Evolutionary conservation across 306 rosid genomes (phyloP), one percentile per base, ranked within the genome.

Genomic region (Alnus glutinosa): DNA sequence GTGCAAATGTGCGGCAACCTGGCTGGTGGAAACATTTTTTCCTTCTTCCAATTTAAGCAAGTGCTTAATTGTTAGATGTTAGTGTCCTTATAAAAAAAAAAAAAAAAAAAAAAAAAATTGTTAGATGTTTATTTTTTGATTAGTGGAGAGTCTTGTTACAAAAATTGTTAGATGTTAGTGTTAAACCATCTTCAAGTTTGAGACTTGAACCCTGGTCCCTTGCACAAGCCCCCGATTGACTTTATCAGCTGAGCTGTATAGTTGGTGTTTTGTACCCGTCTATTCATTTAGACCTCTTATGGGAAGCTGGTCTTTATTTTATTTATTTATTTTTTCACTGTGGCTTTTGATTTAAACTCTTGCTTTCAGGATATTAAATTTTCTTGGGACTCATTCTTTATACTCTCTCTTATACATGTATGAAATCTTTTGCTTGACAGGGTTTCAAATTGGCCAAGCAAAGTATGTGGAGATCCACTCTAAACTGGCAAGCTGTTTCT

Each of bases 401-500:
- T 64, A 15, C 8, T 36, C 70, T 3, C 46, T 62, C 49, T 69
- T 75, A 48, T 7, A 69, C 47, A n/a, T 67, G 83, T 77, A 30
- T 74, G 34, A 39, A n/a, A 67, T 75, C n/a, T 47, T 68, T 75
- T 70, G 16, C 80, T 83, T 73, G 55, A 74, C 79, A 95, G 99
- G 99, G 99, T 30, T 88, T 91, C 79, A 95, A 91, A 78, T 64
- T 93, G 81, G 88, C 97, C 66, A 95, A 86, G 85, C 97, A 87
- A 91, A 95, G 99, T 83, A 86, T 61, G 80, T 83, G 84, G 94
- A 91, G 98, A 77, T 90, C 94, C 70, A 95, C 92, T 74, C 91
- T 83, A 19, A 92, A 85, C 86, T 95, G 99, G 99, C 90, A 81
- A 80, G 99, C 98, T 73, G 87, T 95, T 86, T 86, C 99, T 77